Base-by-base conservation (phyloP, 225 moss, liverwort and hornwort genomes). In the Antitrichia curtipendula region DNA sequence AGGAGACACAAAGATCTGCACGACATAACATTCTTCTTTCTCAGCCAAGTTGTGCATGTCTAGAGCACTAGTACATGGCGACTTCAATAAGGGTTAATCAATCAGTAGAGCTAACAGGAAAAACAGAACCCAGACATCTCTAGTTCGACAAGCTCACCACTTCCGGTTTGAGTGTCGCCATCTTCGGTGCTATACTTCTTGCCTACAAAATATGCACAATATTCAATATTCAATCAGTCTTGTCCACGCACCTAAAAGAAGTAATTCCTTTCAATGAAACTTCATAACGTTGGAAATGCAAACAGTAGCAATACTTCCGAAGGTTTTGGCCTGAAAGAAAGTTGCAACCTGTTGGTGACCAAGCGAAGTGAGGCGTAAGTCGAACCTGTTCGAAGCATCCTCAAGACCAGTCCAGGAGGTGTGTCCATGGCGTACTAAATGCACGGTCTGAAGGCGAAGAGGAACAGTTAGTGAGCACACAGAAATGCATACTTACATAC, bases 391-490 rank as follows among this genome's bases (percentile, higher is more conserved):
- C 61, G 79, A 53, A 41, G 88, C 77, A 63, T 78, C 88, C 73
- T 86, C 90, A 65, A 88, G 84, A 60, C 88, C 83, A 34, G 10
- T 81, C 74, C 78, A 89, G 27, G 89, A 88, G 69, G 90, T 91
- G 78, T 92, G 92, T 36, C 94, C 94, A 85, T 94, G 94, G 81
- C 94, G 92, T 45, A 92, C 86, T 82, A 94, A 86, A 90, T 94
- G 91, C 91, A 94, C 92, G 77, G 89, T 91, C 94, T 94, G 82
- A 14, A 84, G 28, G 78, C 86, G 68, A 24, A 56, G 57, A 78
- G 71, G 59, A 91, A 83, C 25, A 41, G 73, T 81, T 72, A 56
- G 64, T 65, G 81, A 64, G 71, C 74, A 82, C 74, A 61, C 60
- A 81, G 38, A 60, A 89, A 81, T 13, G n/a, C 40, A 59, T 20